Conservation (phyloP, 257 asterid species). For the Solanum tacnaense region DNA sequence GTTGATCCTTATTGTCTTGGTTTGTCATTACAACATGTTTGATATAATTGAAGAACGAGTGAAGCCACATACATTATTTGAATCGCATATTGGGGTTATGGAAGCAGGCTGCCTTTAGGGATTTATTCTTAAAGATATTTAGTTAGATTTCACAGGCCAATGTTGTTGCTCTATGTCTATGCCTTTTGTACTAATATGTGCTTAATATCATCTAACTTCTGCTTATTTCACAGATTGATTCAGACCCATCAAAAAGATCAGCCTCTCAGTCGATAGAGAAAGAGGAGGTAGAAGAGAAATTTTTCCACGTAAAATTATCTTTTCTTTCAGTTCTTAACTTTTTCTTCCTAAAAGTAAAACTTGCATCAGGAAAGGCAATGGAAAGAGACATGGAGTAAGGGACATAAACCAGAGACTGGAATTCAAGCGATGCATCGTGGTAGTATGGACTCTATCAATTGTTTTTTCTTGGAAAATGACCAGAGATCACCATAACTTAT, state of each 20-base stretch:
- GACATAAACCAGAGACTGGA: background rate
- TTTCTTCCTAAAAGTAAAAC: background rate
- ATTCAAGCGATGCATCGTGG: background rate
- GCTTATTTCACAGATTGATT: background rate
- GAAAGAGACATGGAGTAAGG: background rate
- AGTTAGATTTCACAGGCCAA: background rate
- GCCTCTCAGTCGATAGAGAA: background rate
- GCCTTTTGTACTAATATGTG: no score
- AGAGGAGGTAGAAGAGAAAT: background rate
- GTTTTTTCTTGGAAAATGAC: background rate
- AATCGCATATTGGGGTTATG: background rate
- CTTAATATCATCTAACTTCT: background rate
- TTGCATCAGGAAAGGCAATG: background rate
- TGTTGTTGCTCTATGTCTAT: background rate
- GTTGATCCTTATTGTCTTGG: background rate
- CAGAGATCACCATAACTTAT: background rate
- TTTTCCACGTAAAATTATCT: background rate
- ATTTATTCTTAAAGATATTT: background rate
- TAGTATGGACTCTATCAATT: background rate
- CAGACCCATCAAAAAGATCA: background rate
- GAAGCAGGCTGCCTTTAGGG: background rate
- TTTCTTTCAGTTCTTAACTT: background rate
- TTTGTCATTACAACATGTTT: no score
- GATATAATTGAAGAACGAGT: no score
- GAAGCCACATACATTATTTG: background rate